These are phyloP conservation scores for Malassezia nana DNA, from an alignment of 1,284 basidiomycete genomes.

Conservation along the genomic window DNA sequence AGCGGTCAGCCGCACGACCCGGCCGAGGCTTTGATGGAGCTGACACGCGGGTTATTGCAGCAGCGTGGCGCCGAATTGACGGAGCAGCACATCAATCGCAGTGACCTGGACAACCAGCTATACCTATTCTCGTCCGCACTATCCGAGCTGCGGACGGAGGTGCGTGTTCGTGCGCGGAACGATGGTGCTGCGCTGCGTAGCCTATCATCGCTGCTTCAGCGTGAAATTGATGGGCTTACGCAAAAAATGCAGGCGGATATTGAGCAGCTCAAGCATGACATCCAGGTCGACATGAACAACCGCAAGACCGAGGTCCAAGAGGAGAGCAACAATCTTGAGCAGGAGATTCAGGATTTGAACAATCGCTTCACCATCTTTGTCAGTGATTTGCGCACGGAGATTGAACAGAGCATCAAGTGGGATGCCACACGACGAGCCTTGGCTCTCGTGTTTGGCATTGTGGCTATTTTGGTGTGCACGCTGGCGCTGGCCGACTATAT, in stretches of 20 bases:
- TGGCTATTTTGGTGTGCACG: constrained; percentile 42
- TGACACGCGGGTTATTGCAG: constrained; percentile 68
- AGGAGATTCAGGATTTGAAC: constrained; percentile 67
- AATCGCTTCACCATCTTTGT: constrained; percentile 48
- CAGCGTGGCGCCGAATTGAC: constrained; percentile 65
- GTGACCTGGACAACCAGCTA: constrained; percentile 66
- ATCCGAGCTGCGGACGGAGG: constrained; percentile 78
- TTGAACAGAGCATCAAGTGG: constrained; percentile 48
- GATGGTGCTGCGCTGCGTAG: constrained; percentile 71
- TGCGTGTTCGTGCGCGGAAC: constrained; percentile 70
- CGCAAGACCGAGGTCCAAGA: constrained; percentile 84
- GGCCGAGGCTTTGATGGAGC: constrained; percentile 62
- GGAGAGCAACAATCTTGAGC: constrained; percentile 75
- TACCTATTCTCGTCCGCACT: constrained; percentile 91
- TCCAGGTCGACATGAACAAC: constrained; percentile 90
- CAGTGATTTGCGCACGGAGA: constrained; percentile 45
- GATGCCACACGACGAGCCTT: constrained; percentile 43
- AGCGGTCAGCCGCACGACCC: constrained; percentile 33
- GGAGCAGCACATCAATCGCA: constrained; percentile 63
- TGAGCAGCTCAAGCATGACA: constrained; percentile 77
- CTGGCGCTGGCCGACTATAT: constrained; percentile 43
- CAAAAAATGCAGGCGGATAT: constrained; percentile 92
- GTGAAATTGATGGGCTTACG: constrained; percentile 77
- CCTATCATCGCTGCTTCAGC: constrained; percentile 63
- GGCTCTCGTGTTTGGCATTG: constrained; percentile 42